Percentiles rank a stretch among this genome's conserved stretches.
These are phyloP conservation scores for Talaromyces thailandensis DNA, from an alignment of 495 filamentous ascomycete genomes.

Conservation along the genomic window DNA sequence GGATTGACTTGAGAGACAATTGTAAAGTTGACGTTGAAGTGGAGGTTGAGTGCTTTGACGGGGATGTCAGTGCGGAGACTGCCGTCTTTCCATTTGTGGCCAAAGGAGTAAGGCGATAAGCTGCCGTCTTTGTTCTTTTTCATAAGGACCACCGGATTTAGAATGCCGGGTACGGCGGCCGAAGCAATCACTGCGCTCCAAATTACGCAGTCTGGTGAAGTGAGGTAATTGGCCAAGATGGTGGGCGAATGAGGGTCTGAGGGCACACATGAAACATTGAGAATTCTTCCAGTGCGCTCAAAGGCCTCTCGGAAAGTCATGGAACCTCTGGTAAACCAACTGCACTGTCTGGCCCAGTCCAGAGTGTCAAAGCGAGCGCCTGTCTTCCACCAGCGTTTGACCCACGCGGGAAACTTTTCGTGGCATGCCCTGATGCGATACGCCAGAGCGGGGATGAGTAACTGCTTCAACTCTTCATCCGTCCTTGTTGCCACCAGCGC, in stretches of 20 bases:
- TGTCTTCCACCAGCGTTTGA: constrained; percentile 78
- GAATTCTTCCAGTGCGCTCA: constrained; percentile 82
- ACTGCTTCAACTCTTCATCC: constrained; percentile 74
- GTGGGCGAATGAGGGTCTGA: constrained; percentile 90
- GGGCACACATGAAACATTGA: constrained; percentile 96
- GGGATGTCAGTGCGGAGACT: constrained; percentile 91
- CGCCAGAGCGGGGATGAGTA: constrained; percentile 80
- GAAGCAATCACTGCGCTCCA: constrained; percentile 96
- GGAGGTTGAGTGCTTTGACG: constrained; percentile 81
- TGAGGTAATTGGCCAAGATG: constrained; percentile 88
- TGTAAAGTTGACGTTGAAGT: constrained; percentile 97
- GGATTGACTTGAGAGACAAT: constrained; percentile 97
- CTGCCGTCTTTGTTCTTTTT: constrained; percentile 73
- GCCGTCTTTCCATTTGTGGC: constrained; percentile 98
- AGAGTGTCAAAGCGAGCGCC: constrained; percentile 90
- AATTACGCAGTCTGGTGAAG: constrained; percentile 91
- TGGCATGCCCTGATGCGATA: constrained; percentile 77
- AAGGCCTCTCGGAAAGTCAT: constrained; percentile 95
- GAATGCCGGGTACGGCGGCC: constrained; percentile 89
- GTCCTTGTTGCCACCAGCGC: constrained; percentile 83
- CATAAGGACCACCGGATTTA: constrained; percentile 96
- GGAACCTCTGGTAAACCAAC: constrained; percentile 82
- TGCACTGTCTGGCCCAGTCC: constrained; percentile 78
- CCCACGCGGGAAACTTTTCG: constrained; percentile 68
- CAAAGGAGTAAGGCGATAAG: constrained; percentile 80